phyloP scores from a whole-genome alignment of 352 stramenopile species.

The Globisporangium orthogonon region DNA sequence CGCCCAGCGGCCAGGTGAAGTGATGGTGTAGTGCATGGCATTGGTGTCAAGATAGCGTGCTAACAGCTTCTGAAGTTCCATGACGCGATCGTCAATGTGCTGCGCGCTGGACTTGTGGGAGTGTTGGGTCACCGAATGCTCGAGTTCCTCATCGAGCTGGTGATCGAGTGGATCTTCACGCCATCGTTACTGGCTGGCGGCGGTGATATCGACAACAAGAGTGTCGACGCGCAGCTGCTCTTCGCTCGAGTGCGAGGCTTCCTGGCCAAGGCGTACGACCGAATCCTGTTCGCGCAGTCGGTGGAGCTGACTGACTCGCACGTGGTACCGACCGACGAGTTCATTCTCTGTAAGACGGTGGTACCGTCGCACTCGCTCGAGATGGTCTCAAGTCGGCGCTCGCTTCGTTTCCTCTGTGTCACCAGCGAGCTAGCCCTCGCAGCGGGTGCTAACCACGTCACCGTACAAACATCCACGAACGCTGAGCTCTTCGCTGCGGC shows the following conservation, averaged over 20 bases:
- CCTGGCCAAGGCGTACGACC: slow-evolving; percentile 22
- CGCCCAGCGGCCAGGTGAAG: slow-evolving; percentile 9
- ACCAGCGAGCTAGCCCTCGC: slow-evolving; percentile 25
- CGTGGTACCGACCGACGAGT: slow-evolving; percentile 30
- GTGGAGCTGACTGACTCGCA: slow-evolving; percentile 25
- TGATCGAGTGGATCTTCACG: slow-evolving; percentile 52
- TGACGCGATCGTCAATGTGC: slow-evolving; percentile 15
- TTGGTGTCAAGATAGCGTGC: too few relatives aligned
- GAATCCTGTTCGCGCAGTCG: slow-evolving; percentile 31
- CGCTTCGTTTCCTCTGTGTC: slow-evolving; percentile 38
- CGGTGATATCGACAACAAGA: background rate
- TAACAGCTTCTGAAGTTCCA: slow-evolving; percentile 15
- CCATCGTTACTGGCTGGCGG: background rate
- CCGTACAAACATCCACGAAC: slow-evolving; percentile 15
- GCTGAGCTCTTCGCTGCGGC: slow-evolving; percentile 22
- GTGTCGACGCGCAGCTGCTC: slow-evolving; percentile 9
- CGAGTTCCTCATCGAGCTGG: slow-evolving; percentile 25
- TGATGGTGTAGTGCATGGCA: too few relatives aligned
- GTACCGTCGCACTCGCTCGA: slow-evolving; percentile 25
- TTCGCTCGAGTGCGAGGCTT: slow-evolving; percentile 26
- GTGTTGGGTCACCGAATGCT: slow-evolving; percentile 22
- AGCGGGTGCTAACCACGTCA: slow-evolving; percentile 30
- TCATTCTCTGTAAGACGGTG: slow-evolving; percentile 51
- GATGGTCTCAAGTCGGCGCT: background rate
- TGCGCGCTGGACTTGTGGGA: slow-evolving; percentile 31